Evolutionary conservation across 2,329 filamentous ascomycete species (phyloP).

Genomic region (Cyclaneusma minus): DNA sequence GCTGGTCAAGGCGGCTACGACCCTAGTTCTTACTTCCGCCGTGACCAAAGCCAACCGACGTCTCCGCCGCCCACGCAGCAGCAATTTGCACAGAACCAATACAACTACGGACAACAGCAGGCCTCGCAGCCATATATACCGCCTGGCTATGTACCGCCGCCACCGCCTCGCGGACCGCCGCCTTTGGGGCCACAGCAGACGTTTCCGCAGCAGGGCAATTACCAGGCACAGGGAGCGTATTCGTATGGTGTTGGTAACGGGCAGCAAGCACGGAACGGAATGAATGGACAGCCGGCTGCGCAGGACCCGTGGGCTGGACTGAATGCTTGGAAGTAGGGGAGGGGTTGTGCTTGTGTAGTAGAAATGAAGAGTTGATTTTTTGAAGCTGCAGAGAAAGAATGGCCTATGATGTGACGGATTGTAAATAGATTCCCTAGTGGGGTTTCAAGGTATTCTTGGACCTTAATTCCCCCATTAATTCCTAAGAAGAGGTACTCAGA

Average conservation of each 20-base stretch:
- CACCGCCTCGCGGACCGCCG: conserved; percentile 49
- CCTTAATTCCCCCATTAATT: no score
- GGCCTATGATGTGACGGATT: no score
- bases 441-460: no score
- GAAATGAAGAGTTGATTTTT: no score
- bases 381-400: no score
- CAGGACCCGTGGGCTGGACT: conserved; percentile 56
- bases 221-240: conserved; percentile 35
- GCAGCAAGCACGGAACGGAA: conserved; percentile 19
- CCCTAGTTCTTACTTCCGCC: conserved; percentile 19
- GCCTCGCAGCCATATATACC: conserved; percentile 32
- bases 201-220: conserved; percentile 25
- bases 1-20: conserved; percentile 31
- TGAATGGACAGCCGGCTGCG: conserved; percentile 15
- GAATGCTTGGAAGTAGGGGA: conserved; percentile 48
- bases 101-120: conserved; percentile 18
- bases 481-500: no score
- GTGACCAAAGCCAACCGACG: conserved; percentile 21
- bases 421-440: no score
- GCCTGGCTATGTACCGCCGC: conserved; percentile 50
- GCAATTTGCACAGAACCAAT: conserved; percentile 15
- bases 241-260: conserved; percentile 25
- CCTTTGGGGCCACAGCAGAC: conserved; percentile 32
- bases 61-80: conserved; percentile 48
- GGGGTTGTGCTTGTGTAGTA: not conserved